Conservation (phyloP, 305 asterid species). For the Vinca major region DNA sequence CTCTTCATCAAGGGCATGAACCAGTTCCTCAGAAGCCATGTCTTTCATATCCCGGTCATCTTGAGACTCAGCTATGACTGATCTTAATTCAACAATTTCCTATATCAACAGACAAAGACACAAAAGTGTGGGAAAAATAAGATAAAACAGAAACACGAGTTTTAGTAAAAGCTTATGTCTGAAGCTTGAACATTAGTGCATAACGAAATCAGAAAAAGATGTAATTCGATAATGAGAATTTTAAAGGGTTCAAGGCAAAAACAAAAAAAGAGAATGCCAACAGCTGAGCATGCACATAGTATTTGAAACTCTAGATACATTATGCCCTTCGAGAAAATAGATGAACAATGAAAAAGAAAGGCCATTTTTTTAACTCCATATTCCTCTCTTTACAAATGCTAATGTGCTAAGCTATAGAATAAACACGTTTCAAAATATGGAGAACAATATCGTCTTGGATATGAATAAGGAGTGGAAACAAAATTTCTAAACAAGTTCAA, state of each 20-base stretch:
- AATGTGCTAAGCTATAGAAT: neutral
- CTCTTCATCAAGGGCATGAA: constrained; percentile 57
- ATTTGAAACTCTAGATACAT: no score
- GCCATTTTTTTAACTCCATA: neutral
- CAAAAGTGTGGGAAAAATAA: neutral
- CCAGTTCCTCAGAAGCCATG: constrained; percentile 82
- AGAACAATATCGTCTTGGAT: neutral
- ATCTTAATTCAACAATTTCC: constrained; percentile 69
- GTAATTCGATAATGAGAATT: neutral
- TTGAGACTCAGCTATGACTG: constrained; percentile 52
- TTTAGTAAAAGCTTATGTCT: no score
- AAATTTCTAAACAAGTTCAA: neutral
- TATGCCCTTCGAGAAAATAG: neutral
- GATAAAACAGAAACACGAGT: neutral
- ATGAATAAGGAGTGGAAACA: neutral
- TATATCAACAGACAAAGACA: constrained; percentile 19
- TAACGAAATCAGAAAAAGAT: neutral
- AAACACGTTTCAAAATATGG: neutral
- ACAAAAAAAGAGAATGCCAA: neutral
- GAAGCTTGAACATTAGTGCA: neutral
- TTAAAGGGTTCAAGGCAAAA: neutral
- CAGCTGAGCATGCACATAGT: no score
- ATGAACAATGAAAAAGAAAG: neutral
- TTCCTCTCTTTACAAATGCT: neutral
- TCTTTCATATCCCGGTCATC: constrained; percentile 76